A percentile compares a stretch with the other conserved stretches of the same genome.
Evolutionary conservation across 129 eudicot species (phyloP).

Genomic region (Saposhnikovia divaricata): DNA sequence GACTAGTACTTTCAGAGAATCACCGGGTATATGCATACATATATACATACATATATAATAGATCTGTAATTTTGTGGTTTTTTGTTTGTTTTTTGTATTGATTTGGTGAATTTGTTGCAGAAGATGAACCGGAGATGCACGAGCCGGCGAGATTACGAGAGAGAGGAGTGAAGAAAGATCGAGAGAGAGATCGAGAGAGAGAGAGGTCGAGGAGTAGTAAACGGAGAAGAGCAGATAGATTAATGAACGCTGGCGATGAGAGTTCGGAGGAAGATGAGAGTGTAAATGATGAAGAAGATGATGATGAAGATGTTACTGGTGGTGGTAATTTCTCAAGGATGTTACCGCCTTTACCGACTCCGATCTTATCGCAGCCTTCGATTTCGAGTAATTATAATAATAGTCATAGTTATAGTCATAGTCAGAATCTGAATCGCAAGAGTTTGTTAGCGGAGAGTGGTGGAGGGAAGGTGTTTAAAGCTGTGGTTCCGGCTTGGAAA

Average conservation of each 20-base stretch:
- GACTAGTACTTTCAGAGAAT: slow-evolving; percentile 51
- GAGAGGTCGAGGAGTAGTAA: slow-evolving; percentile 61
- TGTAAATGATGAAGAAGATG: slow-evolving; percentile 73
- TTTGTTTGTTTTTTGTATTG: not conserved
- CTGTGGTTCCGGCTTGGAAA: slow-evolving; percentile 68
- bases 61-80: slow-evolving; percentile 27
- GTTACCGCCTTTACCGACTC: slow-evolving; percentile 46
- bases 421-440: slow-evolving; percentile 46
- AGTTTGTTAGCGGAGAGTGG: slow-evolving; percentile 43
- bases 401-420: slow-evolving; percentile 28
- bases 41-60: not conserved
- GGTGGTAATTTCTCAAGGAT: slow-evolving; percentile 30
- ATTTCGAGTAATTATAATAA: slow-evolving; percentile 34
- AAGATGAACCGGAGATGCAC: slow-evolving; percentile 60
- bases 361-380: slow-evolving; percentile 19
- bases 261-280: slow-evolving; percentile 77
- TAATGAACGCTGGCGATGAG: slow-evolving; percentile 57
- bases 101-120: slow-evolving; percentile 27
- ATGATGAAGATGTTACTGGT: slow-evolving; percentile 48
- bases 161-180: slow-evolving; percentile 55
- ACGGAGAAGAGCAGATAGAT: slow-evolving; percentile 52
- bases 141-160: slow-evolving; percentile 63
- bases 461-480: slow-evolving; percentile 33
- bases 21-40: slow-evolving; percentile 37
- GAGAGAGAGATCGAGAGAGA: slow-evolving; percentile 39